Percentiles rank a stretch among this genome's conserved stretches.
phyloP scores from a whole-genome alignment of 2,329 filamentous ascomycete species.

The Phialophora tarda region DNA sequence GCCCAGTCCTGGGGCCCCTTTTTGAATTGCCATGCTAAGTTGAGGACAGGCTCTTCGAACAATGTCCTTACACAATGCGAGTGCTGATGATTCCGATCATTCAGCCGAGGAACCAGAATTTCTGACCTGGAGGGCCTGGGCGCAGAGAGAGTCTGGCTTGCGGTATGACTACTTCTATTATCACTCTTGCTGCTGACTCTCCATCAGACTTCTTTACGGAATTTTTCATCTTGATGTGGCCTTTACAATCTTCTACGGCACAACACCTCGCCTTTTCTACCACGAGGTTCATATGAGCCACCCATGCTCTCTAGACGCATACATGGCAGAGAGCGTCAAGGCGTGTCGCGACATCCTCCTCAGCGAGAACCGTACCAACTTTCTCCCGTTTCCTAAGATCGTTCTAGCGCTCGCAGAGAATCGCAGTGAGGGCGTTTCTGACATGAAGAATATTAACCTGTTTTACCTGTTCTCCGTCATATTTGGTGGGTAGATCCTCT shows the following conservation, averaged over 20 bases:
- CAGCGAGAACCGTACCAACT: neutral
- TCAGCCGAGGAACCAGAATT: neutral
- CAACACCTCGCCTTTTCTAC: constrained; percentile 8
- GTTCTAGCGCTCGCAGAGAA: neutral
- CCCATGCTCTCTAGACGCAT: neutral
- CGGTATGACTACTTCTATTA: neutral
- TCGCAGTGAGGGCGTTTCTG: neutral
- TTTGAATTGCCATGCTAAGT: neutral
- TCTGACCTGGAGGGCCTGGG: neutral
- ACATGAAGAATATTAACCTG: neutral
- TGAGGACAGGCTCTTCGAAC: neutral
- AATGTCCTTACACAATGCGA: constrained; percentile 1
- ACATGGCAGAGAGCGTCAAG: neutral
- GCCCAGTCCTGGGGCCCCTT: neutral
- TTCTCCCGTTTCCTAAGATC: neutral
- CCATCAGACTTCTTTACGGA: constrained; percentile 2
- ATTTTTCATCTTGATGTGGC: constrained; percentile 16
- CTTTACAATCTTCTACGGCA: constrained; percentile 13
- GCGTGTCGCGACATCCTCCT: too few relatives aligned
- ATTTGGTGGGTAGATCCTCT: neutral
- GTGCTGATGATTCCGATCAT: neutral
- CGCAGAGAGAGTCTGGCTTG: neutral
- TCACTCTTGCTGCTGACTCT: neutral
- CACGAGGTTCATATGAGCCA: constrained; percentile 5
- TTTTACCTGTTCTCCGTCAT: constrained; percentile 2